Percentiles rank a stretch among this genome's conserved stretches.
These are phyloP conservation scores for Trichosporon coremiiforme DNA, from an alignment of 1,284 basidiomycete genomes.

Conservation along the genomic window DNA sequence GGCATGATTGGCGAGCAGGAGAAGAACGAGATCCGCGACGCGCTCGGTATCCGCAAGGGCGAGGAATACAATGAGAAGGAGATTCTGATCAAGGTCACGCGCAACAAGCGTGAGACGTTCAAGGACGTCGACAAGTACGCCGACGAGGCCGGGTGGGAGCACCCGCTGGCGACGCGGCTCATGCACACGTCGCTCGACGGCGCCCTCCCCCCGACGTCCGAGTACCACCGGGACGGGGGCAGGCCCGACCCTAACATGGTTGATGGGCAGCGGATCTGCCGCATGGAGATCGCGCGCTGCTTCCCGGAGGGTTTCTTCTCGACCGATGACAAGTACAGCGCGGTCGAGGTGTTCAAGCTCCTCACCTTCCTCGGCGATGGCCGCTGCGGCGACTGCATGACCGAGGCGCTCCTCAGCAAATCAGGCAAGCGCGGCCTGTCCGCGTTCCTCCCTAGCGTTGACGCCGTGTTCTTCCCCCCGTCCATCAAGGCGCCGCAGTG, in stretches of 20 bases:
- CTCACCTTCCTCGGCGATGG: slow-evolving; percentile 44
- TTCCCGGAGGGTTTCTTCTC: slow-evolving; percentile 41
- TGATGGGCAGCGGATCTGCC: background rate
- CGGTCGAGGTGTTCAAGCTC: slow-evolving; percentile 43
- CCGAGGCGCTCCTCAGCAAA: slow-evolving; percentile 43
- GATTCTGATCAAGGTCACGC: slow-evolving; percentile 22
- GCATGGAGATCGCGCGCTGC: slow-evolving; percentile 35
- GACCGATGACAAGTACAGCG: slow-evolving; percentile 25
- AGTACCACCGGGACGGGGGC: slow-evolving; percentile 9
- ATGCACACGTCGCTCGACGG: slow-evolving; percentile 10
- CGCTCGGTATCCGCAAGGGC: slow-evolving; percentile 31
- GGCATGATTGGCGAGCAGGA: slow-evolving; percentile 39
- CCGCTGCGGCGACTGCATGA: slow-evolving; percentile 54
- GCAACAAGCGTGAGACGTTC: slow-evolving; percentile 35
- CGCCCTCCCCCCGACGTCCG: background rate
- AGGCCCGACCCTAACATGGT: slow-evolving; percentile 10
- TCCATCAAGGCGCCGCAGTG: slow-evolving; percentile 26
- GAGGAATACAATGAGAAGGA: slow-evolving; percentile 25
- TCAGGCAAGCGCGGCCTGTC: slow-evolving; percentile 50
- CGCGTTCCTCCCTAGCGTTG: slow-evolving; percentile 47
- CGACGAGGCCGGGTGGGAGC: slow-evolving; percentile 37
- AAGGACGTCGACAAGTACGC: slow-evolving; percentile 34
- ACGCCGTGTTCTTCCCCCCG: slow-evolving; percentile 31
- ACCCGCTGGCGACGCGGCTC: slow-evolving; percentile 35
- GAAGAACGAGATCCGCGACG: slow-evolving; percentile 35